Evolutionary conservation across 2,329 filamentous ascomycete genomes (phyloP).

Genomic region (Curvularia hawaiiensis): DNA sequence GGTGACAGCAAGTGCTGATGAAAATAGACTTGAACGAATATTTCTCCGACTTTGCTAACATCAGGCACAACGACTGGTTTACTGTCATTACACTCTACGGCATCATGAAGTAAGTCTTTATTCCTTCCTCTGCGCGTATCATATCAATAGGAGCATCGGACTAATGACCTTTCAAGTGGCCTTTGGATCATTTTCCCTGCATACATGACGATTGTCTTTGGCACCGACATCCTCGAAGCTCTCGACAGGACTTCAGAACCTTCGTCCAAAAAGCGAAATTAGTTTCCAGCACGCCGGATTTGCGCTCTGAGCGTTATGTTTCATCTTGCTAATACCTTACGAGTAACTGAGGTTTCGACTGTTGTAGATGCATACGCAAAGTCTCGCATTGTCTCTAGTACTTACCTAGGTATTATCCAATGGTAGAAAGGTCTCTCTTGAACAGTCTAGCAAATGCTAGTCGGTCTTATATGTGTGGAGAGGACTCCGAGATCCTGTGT

Average conservation of each 20-base stretch:
- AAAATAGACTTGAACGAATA: slow-evolving; percentile 64
- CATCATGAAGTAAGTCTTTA: slow-evolving; percentile 65
- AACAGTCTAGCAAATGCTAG: neutral
- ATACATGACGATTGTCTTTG: slow-evolving; percentile 67
- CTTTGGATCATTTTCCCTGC: slow-evolving; percentile 67
- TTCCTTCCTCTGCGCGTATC: neutral
- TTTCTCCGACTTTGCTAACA: slow-evolving; percentile 64
- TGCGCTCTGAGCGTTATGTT: neutral
- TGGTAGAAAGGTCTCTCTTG: neutral
- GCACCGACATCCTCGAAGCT: slow-evolving; percentile 64
- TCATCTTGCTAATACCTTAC: neutral
- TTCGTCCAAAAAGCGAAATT: slow-evolving; percentile 33
- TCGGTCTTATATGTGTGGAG: too few relatives aligned
- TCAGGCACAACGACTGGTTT: slow-evolving; percentile 64
- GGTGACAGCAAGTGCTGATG: slow-evolving; percentile 10
- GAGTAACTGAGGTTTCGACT: neutral
- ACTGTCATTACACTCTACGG: slow-evolving; percentile 65
- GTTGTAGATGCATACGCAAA: neutral
- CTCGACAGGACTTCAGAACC: slow-evolving; percentile 54
- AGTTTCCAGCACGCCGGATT: slow-evolving; percentile 2
- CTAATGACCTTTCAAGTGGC: slow-evolving; percentile 52
- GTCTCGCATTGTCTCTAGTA: neutral
- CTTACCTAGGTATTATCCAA: too few relatives aligned
- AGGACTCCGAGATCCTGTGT: neutral
- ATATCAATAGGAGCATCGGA: neutral